Evolutionary conservation across 31 red algal species (phyloP).

Genomic region (Endocladia muricata): DNA sequence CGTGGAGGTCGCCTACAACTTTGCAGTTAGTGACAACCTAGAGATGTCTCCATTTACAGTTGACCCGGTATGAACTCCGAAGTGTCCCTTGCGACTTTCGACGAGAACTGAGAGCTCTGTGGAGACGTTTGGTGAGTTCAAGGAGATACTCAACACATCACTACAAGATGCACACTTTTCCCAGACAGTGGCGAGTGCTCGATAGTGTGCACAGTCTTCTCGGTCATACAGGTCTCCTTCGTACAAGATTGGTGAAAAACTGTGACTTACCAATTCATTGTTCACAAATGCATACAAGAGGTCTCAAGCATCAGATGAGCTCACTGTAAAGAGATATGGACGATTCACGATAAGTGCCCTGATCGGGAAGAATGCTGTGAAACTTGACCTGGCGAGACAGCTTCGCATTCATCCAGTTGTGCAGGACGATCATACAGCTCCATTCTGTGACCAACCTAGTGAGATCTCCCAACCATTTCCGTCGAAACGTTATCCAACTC

Average conservation of each 20-base stretch:
- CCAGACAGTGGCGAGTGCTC: background rate
- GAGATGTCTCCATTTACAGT: conserved; percentile 1
- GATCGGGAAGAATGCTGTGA: conserved; percentile 24
- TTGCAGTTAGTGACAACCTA: background rate
- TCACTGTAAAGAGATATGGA: background rate
- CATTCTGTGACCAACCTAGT: background rate
- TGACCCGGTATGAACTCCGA: background rate
- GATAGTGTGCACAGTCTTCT: background rate
- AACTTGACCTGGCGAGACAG: background rate
- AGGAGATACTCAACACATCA: background rate
- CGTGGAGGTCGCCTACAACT: conserved; percentile 8
- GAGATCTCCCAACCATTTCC: background rate
- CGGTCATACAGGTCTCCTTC: background rate
- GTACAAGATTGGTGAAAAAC: conserved; percentile 10
- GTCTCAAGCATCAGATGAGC: conserved; percentile 1
- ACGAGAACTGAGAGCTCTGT: background rate
- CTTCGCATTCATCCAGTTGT: background rate
- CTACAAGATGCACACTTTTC: conserved; percentile 19
- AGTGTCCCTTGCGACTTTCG: background rate
- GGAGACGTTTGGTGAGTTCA: background rate
- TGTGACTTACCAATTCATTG: conserved; percentile 4
- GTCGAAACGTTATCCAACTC: background rate
- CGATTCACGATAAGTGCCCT: conserved; percentile 13
- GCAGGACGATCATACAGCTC: background rate
- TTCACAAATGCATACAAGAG: conserved; percentile 11